These are phyloP conservation scores for Fomitopsis serialis DNA, from an alignment of 768 basidiomycete genomes.

Conservation along the genomic window DNA sequence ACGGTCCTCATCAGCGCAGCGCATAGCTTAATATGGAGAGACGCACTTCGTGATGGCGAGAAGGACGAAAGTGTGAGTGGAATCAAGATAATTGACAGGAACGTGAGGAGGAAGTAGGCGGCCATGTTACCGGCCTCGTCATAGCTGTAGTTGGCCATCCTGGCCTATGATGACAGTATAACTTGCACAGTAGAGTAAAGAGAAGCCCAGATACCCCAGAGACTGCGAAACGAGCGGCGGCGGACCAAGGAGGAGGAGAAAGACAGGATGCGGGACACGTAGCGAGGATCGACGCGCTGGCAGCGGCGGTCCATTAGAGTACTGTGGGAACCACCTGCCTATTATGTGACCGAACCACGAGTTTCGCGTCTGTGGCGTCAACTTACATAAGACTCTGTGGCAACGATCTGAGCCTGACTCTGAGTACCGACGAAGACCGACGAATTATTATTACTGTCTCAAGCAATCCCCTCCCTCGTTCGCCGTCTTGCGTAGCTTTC, in stretches of 20 bases:
- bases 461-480: too few relatives aligned
- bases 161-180: conserved; percentile 11
- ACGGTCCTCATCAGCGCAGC: not conserved
- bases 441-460: too few relatives aligned
- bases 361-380: not conserved
- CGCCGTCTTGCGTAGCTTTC: too few relatives aligned
- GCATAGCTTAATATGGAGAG: conserved; percentile 2
- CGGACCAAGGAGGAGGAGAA: not conserved
- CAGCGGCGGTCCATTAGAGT: not conserved
- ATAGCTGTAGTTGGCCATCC: conserved; percentile 79
- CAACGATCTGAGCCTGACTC: too few relatives aligned
- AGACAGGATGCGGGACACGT: not conserved
- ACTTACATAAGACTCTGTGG: too few relatives aligned
- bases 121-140: conserved; percentile 86
- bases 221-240: not conserved
- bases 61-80: conserved; percentile 64
- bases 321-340: not conserved
- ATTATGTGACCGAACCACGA: not conserved
- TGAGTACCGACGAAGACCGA: too few relatives aligned
- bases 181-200: not conserved
- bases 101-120: conserved; percentile 86
- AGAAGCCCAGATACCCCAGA: too few relatives aligned
- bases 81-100: conserved; percentile 77
- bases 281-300: not conserved
- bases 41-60: conserved; percentile 40